phyloP scores from a whole-genome alignment of 805 yeast species.

The Kuraishia piskuri region DNA sequence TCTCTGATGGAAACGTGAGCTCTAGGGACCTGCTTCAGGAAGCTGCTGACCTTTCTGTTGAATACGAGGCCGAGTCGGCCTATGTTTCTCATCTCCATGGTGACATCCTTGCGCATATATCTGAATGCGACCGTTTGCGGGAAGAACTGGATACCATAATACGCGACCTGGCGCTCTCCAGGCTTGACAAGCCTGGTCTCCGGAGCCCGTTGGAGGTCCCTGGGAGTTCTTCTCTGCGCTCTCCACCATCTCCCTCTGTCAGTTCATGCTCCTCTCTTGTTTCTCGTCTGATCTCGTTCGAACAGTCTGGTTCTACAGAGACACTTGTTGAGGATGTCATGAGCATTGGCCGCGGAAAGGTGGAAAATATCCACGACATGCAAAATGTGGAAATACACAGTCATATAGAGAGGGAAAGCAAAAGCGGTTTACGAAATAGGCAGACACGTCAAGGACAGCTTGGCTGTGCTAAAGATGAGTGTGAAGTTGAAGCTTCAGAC shows the following conservation, averaged over 20 bases:
- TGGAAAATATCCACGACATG: too few relatives aligned
- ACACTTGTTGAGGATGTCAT: neutral
- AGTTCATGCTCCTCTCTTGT: too few relatives aligned
- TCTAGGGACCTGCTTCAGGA: neutral
- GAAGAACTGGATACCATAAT: neutral
- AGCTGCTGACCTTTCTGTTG: neutral
- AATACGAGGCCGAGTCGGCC: neutral
- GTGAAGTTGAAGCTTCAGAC: neutral
- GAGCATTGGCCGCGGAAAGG: too few relatives aligned
- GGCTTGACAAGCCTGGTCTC: too few relatives aligned
- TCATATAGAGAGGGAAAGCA: neutral
- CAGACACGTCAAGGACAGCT: too few relatives aligned
- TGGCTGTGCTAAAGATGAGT: too few relatives aligned
- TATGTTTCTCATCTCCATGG: neutral
- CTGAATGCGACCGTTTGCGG: neutral
- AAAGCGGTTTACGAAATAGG: too few relatives aligned
- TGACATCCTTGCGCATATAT: neutral
- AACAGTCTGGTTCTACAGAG: neutral
- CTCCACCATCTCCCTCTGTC: neutral
- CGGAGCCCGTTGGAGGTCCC: too few relatives aligned
- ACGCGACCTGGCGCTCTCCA: neutral
- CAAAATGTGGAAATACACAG: too few relatives aligned
- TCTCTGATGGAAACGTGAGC: too few relatives aligned
- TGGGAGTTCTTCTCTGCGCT: neutral
- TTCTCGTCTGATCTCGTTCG: neutral